Base-by-base conservation (phyloP, 371 early-diverging fungal species). In the Blyttiomyces sp. region DNA sequence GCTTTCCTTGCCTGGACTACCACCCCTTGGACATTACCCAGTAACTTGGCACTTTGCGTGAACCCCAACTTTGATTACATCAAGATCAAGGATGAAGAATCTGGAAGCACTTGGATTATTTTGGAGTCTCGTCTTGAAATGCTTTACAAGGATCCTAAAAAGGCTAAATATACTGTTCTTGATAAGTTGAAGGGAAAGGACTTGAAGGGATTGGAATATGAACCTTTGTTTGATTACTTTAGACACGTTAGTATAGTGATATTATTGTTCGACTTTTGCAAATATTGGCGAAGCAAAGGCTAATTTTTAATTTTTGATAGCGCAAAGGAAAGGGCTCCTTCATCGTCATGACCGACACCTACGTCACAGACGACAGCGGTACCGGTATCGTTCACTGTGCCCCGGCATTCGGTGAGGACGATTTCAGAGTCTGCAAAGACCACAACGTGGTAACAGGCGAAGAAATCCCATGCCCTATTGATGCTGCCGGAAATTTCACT, bases 371-470 rank as follows among this genome's bases (percentile, higher is more conserved):
- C 61, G 89, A 88, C 56, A 89, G 88, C 62, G 99, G 99, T 85
- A 99, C 99, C 19, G 99, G 99, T 68, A 90, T 99, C 73, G 99
- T 99, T 19, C 99, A 99, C 80, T 91, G 91, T 68, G 95, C 99
- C 17, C 99, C 99, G 33, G 99, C 92, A 19, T 99, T 98, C 86
- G 99, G 99, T 83, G 99, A 99, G 76, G 99, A 99, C 84, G 99
- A 99, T 89, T 94, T 93, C 85, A 93, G 98, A 57, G 93, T 95
- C 27, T 98, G 96, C 81, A 63, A 94, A 23, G 84, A 71, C 27
- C 69, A 95, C 67, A 88, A 87, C 23, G 84, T 98, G 50, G 88
- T 99, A 51, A 75, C 83, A 7, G 82, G 84, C 16, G 96, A 95
- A 72, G 87, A 86, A 49, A 74, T 91, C 30, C 97, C 98, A 19